These are phyloP conservation scores for Candida ascalaphidarum DNA, from an alignment of 805 yeast species.

Conservation along the genomic window DNA sequence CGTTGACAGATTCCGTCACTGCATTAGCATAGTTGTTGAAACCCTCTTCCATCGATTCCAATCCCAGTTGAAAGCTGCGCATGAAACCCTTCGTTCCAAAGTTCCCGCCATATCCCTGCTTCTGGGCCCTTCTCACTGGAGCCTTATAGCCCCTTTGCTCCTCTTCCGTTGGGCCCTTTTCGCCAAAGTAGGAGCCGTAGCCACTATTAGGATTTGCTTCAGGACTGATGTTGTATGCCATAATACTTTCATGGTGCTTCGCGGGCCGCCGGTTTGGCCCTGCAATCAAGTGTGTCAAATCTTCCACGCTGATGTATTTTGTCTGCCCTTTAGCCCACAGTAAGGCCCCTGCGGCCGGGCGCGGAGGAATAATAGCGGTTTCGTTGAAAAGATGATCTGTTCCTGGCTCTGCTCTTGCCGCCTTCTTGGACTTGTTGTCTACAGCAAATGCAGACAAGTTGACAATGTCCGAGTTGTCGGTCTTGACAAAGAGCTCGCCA, in stretches of 20 bases:
- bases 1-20: slow-evolving; percentile 46
- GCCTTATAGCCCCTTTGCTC: slow-evolving; percentile 29
- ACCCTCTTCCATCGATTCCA: slow-evolving; percentile 45
- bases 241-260: slow-evolving; percentile 49
- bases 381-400: slow-evolving; percentile 65
- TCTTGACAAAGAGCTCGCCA: slow-evolving; percentile 52
- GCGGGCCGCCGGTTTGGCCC: slow-evolving; percentile 66
- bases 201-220: slow-evolving; percentile 30
- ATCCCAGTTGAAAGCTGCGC: slow-evolving; percentile 42
- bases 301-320: slow-evolving; percentile 49
- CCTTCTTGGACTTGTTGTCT: slow-evolving; percentile 9
- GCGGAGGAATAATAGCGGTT: slow-evolving; percentile 56
- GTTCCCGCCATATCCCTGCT: neutral
- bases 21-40: slow-evolving; percentile 50
- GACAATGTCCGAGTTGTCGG: slow-evolving; percentile 38
- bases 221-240: slow-evolving; percentile 40
- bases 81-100: slow-evolving; percentile 23
- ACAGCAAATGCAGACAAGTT: slow-evolving; percentile 16
- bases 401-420: slow-evolving; percentile 11
- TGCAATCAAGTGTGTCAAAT: slow-evolving; percentile 57
- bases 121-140: slow-evolving; percentile 34
- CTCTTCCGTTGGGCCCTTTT: slow-evolving; percentile 4
- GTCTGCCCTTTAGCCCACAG: slow-evolving; percentile 81
- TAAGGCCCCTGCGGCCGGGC: slow-evolving; percentile 73
- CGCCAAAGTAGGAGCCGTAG: slow-evolving; percentile 16